Base-by-base conservation (phyloP, 345 rosid genomes). In the Lumnitzera racemosa region DNA sequence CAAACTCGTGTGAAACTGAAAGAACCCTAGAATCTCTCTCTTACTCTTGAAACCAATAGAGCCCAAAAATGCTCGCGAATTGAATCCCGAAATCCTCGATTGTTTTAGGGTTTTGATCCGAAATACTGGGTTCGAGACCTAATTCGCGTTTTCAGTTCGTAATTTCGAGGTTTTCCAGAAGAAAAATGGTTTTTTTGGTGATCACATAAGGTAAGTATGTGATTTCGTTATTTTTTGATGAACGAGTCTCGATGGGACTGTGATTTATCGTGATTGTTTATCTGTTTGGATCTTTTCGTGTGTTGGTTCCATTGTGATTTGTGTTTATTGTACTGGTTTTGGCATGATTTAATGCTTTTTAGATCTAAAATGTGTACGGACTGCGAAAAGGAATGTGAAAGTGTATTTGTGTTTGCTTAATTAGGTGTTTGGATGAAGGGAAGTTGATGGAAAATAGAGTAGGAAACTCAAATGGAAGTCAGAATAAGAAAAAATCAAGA, bases 371-470 rank as follows among this genome's bases (percentile, higher is more conserved):
- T 64, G 60, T 70, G 63, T 51, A 66, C 48, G 67, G 27, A 14
- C 58, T 61, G 74, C 47, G 64, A 70, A 62, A 74, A 63, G 76
- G 80, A 58, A 66, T 76, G 58, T 80, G 81, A 71, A 69, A 67
- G 43, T 36, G 43, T 24, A 61, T 61, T 54, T 59, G 56, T 73
- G 59, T 59, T 70, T 74, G 56, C 67, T 70, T 59, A 64, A 58
- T 75, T 67, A 64, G 71, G 67, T 65, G 52, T 67, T 72, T 73
- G 66, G 54, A 76, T 63, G 83, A 75, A 79, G 58, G 59, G 47
- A 68, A 73, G 79, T 86, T 77, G 79, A 94, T 94, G 99, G 99
- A 89, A 83, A 74, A 76, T 77, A 81, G 83, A 64, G 60, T 77
- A 71, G 85, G 73, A 58, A 75, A 69, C 78, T 80, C 87, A 59